Evolutionary conservation across 2,329 filamentous ascomycete genomes (phyloP).

Genomic region (Neopestalotiopsis clavispora): DNA sequence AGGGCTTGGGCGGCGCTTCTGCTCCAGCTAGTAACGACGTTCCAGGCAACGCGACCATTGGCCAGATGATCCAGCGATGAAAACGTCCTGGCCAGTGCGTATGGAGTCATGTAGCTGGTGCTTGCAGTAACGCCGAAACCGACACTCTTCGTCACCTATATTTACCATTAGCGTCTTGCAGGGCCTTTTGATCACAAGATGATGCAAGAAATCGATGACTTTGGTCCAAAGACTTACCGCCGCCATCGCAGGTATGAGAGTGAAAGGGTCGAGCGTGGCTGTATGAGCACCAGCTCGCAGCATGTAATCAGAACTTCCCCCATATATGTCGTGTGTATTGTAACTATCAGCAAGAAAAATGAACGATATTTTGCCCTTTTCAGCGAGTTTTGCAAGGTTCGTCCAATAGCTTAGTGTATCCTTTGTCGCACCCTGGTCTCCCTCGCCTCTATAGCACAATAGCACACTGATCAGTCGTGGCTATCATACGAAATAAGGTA

Average conservation of each 20-base stretch:
- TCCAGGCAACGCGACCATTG: conserved; percentile 25
- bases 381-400: conserved; percentile 50
- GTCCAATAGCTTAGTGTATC: conserved; percentile 48
- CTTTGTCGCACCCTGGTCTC: conserved; percentile 19
- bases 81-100: conserved; percentile 19
- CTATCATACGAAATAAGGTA: background rate
- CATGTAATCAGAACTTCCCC: conserved; percentile 15
- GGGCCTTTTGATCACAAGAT: too few relatives aligned
- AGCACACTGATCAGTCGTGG: background rate
- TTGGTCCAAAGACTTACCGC: conserved; percentile 5
- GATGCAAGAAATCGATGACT: too few relatives aligned
- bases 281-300: conserved; percentile 17
- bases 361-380: conserved; percentile 50
- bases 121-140: conserved; percentile 22
- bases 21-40: conserved; percentile 29
- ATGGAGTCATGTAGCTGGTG: conserved; percentile 23
- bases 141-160: conserved; percentile 17
- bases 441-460: background rate
- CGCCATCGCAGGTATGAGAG: conserved; percentile 21
- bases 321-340: conserved; percentile 19
- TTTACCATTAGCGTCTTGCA: background rate
- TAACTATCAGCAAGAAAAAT: conserved; percentile 52
- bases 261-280: conserved; percentile 16
- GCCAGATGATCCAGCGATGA: conserved; percentile 22
- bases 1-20: conserved; percentile 23